Evolutionary conservation across 1,139 yeast genomes (phyloP), one percentile per base, ranked within the genome.

Genomic region (Protomyces gravidus): DNA sequence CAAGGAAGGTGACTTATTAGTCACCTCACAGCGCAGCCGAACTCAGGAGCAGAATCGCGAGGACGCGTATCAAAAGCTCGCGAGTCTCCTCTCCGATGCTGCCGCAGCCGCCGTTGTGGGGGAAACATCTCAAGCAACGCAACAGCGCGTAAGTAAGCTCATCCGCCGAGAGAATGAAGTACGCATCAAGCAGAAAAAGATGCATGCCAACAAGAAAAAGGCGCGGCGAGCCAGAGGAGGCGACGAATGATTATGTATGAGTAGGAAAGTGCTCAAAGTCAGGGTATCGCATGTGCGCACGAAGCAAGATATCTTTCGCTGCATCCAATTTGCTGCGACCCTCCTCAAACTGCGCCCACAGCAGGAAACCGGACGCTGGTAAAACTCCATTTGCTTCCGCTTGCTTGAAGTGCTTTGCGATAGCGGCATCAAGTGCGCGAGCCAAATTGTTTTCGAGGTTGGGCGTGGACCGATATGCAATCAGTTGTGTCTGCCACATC

Each of bases 31-130:
- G 25, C 47, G 51, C 11, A 53, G 36, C 21, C 51, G 58, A 1
- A 46, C 58, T 7, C 58, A 53, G 27, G 58, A 53, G 25, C 50
- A 46, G 46, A 53, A 53, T 47, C 49, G 49, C 7, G 46, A 53
- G 26, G 58, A 53, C 19, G 47, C 45, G 7, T 53, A 33, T 17
- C 51, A 39, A 19, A 53, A 53, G 36, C 39, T 53, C 11, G 58
- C 58, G 4, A 23, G 40, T 9, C 21, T 53, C 45, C 19, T 53
- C n/a, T 45, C 32, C 9, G 58, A 53, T 23, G 49, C 51, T 21
- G 58, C 45, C 23, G 28, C 32, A 36, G 39, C 17, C 11, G 58
- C 47, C 27, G 36, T 53, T 26, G 50, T 45, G 13, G 58, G 58
- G 7, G 51, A 53, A 39, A 53, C 58, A 9, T 33, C 46, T 13